Base-by-base conservation (phyloP, 257 asterid genomes). In the Plantago ovata region DNA sequence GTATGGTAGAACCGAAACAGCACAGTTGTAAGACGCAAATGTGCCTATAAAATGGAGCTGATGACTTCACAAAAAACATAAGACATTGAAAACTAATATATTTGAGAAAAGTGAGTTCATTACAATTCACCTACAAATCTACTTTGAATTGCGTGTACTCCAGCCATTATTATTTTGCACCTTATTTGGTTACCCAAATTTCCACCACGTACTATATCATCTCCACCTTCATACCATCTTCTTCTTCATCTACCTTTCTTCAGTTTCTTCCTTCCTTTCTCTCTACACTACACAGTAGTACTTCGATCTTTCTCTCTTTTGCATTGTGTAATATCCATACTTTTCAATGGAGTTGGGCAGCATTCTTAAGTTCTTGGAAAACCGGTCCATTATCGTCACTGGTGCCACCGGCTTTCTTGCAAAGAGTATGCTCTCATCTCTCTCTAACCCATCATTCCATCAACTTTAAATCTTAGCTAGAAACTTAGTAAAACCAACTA, bases 321-420 rank as follows among this genome's bases (percentile, higher is more conserved):
- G 16, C 48, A 9, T 43, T 49, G 40, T 39, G 21, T 20, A 12
- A 52, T 9, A n/a, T n/a, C n/a, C 11, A 18, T 32, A 33, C 12
- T 24, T 18, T 19, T 21, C 53, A 54, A 87, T 87, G 96, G 96
- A 87, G 62, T 70, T 83, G 70, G 79, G 75, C 14, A 71, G 82
- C 72, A 70, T 85, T 65, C 65, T 81, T 12, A 45, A 80, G 46
- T 83, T 72, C 61, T 62, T 87, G 67, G 83, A 87, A 49, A 77
- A 72, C 60, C 77, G 64, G 47, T 67, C 80, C 64, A 84, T 87
- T 72, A 77, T 87, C 46, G 76, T 87, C 43, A 82, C 85, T 56
- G 96, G 96, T 49, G 91, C 87, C 43, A 72, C 96, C 63, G 96
- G 96, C n/a, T 84, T 87, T 67, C 86, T 87, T 18, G 96, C 96